These are phyloP conservation scores for Adansonia madagascariensis DNA, from an alignment of 441 rosid species.

Conservation along the genomic window DNA sequence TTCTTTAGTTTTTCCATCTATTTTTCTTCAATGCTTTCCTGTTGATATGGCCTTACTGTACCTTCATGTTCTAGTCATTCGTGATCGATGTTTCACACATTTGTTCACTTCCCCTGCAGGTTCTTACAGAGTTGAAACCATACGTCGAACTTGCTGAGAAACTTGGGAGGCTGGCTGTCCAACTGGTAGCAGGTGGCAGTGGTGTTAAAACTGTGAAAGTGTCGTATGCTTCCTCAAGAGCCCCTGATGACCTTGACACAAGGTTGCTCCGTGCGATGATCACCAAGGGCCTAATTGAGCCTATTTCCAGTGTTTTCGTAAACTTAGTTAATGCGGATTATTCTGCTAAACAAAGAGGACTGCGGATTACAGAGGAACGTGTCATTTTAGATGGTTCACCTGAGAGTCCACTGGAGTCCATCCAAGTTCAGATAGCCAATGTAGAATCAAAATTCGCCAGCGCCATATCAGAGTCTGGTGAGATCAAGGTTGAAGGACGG, in stretches of 20 bases:
- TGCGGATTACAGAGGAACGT: conserved; percentile 84
- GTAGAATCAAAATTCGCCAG: conserved; percentile 89
- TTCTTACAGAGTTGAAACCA: conserved; percentile 82
- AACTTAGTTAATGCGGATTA: conserved; percentile 96
- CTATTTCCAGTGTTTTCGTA: conserved; percentile 76
- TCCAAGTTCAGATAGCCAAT: conserved; percentile 75
- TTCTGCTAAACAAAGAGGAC: conserved; percentile 92
- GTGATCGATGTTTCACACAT: background rate
- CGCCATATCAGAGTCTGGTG: conserved; percentile 73
- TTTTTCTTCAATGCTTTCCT: background rate
- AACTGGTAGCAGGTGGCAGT: conserved; percentile 82
- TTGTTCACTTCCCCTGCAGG: conserved; percentile 41
- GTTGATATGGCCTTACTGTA: background rate
- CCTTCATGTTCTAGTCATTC: background rate
- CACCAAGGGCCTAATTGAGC: conserved; percentile 90
- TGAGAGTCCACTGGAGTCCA: conserved; percentile 69
- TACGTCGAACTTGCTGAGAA: conserved; percentile 81
- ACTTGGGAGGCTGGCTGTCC: conserved; percentile 88
- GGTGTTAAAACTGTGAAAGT: conserved; percentile 79
- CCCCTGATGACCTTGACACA: conserved; percentile 89
- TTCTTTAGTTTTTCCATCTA: background rate
- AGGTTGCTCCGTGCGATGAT: conserved; percentile 94
- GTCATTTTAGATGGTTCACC: conserved; percentile 64
- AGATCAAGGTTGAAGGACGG: conserved; percentile 68
- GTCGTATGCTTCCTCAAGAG: conserved; percentile 72